phyloP scores from a whole-genome alignment of 148 eudicot genomes.

The Rheum nobile region DNA sequence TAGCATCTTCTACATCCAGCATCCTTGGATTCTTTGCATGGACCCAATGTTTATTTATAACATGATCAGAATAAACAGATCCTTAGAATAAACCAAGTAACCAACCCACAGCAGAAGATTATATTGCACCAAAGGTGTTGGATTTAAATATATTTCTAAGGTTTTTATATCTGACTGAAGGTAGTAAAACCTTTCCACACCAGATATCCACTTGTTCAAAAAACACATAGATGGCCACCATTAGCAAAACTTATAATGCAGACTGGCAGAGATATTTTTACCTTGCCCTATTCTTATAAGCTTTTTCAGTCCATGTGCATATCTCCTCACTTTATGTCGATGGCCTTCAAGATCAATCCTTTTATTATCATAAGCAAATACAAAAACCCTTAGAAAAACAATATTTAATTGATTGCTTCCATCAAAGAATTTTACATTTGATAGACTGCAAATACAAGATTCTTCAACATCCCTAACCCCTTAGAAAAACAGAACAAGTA shows the following conservation, averaged over 20 bases:
- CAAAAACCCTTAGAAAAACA: background rate
- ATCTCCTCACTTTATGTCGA: constrained; percentile 79
- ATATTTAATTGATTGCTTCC: background rate
- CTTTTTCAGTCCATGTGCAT: constrained; percentile 73
- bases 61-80: background rate
- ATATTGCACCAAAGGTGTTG: background rate
- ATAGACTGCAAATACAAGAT: background rate
- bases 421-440: background rate
- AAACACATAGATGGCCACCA: background rate
- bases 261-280: constrained; percentile 17
- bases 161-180: background rate
- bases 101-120: background rate
- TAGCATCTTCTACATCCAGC: background rate
- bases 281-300: constrained; percentile 85
- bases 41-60: background rate
- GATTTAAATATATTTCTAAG: background rate
- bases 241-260: background rate
- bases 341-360: constrained; percentile 89
- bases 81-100: background rate
- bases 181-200: background rate
- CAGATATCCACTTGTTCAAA: background rate
- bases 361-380: constrained; percentile 16
- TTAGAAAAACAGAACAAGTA: background rate
- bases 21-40: background rate
- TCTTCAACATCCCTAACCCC: background rate